Percentiles rank a stretch among this genome's conserved stretches.
Evolutionary conservation across 352 stramenopile genomes (phyloP).

Genomic region (Phytopythium sindhum): DNA sequence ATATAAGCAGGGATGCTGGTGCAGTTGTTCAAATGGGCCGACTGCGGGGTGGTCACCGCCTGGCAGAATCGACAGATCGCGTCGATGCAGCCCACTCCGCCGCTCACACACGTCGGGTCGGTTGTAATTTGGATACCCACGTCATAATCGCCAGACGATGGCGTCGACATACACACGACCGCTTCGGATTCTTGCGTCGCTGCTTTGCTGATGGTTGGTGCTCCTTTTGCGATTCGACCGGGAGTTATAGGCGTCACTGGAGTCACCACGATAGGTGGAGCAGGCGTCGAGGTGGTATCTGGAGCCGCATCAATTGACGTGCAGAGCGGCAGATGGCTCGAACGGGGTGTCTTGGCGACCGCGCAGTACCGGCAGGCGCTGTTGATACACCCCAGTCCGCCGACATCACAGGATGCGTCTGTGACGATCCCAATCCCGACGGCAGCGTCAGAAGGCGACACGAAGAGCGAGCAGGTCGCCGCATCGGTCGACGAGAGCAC

Average conservation of each 20-base stretch:
- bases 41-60: conserved; percentile 9
- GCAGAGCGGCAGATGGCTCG: conserved; percentile 12
- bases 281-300: not conserved
- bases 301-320: not conserved
- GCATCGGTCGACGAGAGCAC: not conserved
- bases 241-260: not conserved
- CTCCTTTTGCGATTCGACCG: not conserved
- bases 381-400: conserved; percentile 19
- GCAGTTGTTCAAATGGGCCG: not conserved
- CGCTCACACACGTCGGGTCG: not conserved
- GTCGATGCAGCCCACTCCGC: conserved; percentile 2
- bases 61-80: conserved; percentile 2
- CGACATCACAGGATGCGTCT: conserved; percentile 9
- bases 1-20: conserved; percentile 12
- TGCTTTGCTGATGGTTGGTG: not conserved
- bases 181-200: not conserved
- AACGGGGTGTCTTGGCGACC: conserved; percentile 10
- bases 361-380: conserved; percentile 19
- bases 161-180: not conserved
- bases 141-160: not conserved
- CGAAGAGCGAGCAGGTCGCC: not conserved
- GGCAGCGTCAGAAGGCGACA: conserved; percentile 6
- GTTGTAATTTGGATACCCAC: not conserved
- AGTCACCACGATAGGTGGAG: no score
- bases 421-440: conserved; percentile 15